A percentile compares a stretch with the other conserved stretches of the same genome.
phyloP scores from a whole-genome alignment of 208 protist genomes.

The Wallacemonas sp. region DNA sequence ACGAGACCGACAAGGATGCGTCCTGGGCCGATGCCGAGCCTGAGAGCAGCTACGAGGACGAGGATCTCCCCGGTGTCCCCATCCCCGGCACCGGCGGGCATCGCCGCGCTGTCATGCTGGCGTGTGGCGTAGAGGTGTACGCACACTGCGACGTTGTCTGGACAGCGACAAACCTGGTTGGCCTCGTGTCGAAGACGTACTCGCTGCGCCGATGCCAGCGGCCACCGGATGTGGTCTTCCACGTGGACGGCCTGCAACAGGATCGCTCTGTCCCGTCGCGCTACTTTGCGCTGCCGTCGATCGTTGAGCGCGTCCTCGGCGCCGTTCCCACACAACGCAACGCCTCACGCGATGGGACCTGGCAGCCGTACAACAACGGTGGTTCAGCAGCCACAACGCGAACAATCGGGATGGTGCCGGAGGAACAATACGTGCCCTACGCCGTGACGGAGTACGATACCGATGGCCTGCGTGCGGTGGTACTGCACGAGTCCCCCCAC shows the following conservation, averaged over 20 bases:
- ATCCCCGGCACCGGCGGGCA: slow-evolving; percentile 5
- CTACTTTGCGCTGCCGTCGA: slow-evolving; percentile 35
- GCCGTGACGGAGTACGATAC: neutral
- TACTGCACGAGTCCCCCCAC: neutral
- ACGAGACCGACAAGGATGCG: slow-evolving; percentile 3
- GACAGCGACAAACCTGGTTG: slow-evolving; percentile 66
- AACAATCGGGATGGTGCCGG: too few species aligned
- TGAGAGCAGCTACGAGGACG: slow-evolving; percentile 3
- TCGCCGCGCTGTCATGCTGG: slow-evolving; percentile 25
- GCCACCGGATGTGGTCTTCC: slow-evolving; percentile 68
- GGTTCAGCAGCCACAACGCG: too few species aligned
- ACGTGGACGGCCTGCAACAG: slow-evolving; percentile 36
- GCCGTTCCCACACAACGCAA: neutral
- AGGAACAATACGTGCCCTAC: neutral
- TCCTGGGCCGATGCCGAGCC: neutral
- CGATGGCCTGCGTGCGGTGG: neutral
- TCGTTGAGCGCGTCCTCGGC: slow-evolving; percentile 33
- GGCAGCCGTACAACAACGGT: too few species aligned
- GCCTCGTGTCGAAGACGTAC: slow-evolving; percentile 60
- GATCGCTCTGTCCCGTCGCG: slow-evolving; percentile 12
- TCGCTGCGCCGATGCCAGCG: slow-evolving; percentile 79
- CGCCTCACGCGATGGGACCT: too few species aligned
- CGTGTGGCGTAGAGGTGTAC: slow-evolving; percentile 69
- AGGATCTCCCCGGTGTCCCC: slow-evolving; percentile 4
- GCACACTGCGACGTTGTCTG: slow-evolving; percentile 73